These are phyloP conservation scores for Paspalum vaginatum DNA, from an alignment of 176 grass and related monocot species.

Conservation along the genomic window DNA sequence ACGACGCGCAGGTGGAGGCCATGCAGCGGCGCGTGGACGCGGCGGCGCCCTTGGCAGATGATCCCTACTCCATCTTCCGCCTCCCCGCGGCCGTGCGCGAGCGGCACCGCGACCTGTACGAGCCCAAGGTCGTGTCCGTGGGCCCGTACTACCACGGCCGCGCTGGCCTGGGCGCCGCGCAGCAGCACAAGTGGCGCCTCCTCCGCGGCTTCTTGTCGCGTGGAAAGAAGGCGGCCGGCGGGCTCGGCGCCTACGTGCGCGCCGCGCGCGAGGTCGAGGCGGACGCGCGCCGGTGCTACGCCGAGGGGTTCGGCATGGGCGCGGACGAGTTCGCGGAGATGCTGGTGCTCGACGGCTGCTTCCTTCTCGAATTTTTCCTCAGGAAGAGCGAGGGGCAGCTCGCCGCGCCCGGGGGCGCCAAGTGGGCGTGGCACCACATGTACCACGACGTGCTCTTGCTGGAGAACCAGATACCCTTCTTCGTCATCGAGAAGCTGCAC, in stretches of 20 bases:
- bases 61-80: constrained; percentile 57
- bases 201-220: constrained; percentile 43
- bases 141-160: constrained; percentile 49
- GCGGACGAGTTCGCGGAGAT: constrained; percentile 47
- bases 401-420: constrained; percentile 45
- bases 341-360: constrained; percentile 60
- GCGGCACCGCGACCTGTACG: constrained; percentile 58
- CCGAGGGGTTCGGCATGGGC: constrained; percentile 40
- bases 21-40: constrained; percentile 60
- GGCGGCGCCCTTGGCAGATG: constrained; percentile 26
- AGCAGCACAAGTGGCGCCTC: constrained; percentile 65
- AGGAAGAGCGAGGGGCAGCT: constrained; percentile 48
- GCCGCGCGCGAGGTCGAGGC: constrained; percentile 38
- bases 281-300: constrained; percentile 50
- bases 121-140: constrained; percentile 54
- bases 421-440: constrained; percentile 67
- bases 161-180: constrained; percentile 38
- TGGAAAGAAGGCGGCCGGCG: background rate
- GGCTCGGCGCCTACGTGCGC: constrained; percentile 43
- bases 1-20: constrained; percentile 50
- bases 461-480: constrained; percentile 57
- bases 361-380: constrained; percentile 60
- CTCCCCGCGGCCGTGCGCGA: constrained; percentile 51
- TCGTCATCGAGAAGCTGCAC: constrained; percentile 59
- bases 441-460: constrained; percentile 52